Evolutionary conservation across 1,139 yeast genomes (phyloP).

Genomic region (Yamadazyma jaroonii): DNA sequence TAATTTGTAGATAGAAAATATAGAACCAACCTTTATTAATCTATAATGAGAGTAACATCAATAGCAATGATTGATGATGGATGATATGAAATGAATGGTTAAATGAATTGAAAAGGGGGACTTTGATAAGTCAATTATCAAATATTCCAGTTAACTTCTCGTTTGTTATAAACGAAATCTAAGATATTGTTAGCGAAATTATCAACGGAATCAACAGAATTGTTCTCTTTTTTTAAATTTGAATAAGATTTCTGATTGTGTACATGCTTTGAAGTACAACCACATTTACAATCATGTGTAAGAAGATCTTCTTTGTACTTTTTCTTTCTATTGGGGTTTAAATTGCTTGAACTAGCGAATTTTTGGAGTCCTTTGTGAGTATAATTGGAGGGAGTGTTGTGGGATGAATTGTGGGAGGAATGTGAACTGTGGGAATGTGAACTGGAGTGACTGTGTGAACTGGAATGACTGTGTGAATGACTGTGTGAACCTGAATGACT

Average conservation of each 20-base stretch:
- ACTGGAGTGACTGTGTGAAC: neutral
- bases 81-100: conserved; percentile 1
- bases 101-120: neutral
- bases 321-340: conserved; percentile 4
- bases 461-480: neutral
- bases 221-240: conserved; percentile 10
- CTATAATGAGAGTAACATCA: conserved; percentile 2
- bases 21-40: neutral
- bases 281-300: conserved; percentile 14
- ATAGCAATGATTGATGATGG: neutral
- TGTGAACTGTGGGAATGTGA: neutral
- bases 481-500: neutral
- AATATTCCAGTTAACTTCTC: conserved; percentile 19
- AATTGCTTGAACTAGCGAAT: conserved; percentile 4
- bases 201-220: conserved; percentile 17
- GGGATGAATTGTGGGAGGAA: neutral
- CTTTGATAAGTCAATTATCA: conserved; percentile 4
- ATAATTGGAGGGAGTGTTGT: no score
- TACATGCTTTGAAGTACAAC: conserved; percentile 9
- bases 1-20: conserved; percentile 4
- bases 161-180: conserved; percentile 16
- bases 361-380: neutral
- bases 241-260: conserved; percentile 3
- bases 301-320: conserved; percentile 14
- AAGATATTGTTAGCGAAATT: conserved; percentile 18